Percentiles rank a stretch among this genome's conserved stretches.
phyloP scores from a whole-genome alignment of 2,329 filamentous ascomycete species.

The Thermothelomyces thermophilus region DNA sequence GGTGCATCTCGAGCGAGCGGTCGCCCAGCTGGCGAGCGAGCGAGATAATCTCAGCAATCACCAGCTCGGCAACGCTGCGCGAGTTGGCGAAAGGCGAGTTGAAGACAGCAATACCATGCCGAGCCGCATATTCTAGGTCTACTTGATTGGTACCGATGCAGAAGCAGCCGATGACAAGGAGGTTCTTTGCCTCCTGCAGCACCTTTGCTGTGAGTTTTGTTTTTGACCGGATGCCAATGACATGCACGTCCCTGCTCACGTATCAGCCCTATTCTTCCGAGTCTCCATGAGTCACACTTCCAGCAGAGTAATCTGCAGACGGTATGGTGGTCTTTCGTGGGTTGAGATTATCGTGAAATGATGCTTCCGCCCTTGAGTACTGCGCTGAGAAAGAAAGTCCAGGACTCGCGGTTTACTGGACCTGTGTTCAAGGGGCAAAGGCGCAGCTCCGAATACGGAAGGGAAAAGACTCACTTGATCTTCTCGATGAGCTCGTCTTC shows the following conservation, averaged over 20 bases:
- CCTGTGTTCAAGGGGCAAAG: slow-evolving; percentile 3
- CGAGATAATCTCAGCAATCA: slow-evolving; percentile 87
- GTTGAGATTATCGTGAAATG: too few species aligned
- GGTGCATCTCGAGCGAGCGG: slow-evolving; percentile 89
- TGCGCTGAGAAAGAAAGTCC: neutral
- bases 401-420: neutral
- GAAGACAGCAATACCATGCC: slow-evolving; percentile 90
- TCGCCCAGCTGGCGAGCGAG: slow-evolving; percentile 90
- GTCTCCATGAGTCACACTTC: too few species aligned
- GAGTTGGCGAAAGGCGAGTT: slow-evolving; percentile 99
- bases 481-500: slow-evolving; percentile 95
- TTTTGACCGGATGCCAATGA: slow-evolving; percentile 97
- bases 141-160: slow-evolving; percentile 98
- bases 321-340: too few species aligned
- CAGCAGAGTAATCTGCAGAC: too few species aligned
- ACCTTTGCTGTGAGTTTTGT: slow-evolving; percentile 87
- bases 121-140: slow-evolving; percentile 74
- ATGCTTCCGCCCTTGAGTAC: too few species aligned
- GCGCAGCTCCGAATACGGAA: slow-evolving; percentile 19
- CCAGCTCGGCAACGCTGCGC: slow-evolving; percentile 89
- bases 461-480: slow-evolving; percentile 60
- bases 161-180: slow-evolving; percentile 95
- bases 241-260: slow-evolving; percentile 73
- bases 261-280: slow-evolving; percentile 6
- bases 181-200: slow-evolving; percentile 81